Conservation (phyloP, 768 basidiomycete species). For the Tephrocybe rancida region DNA sequence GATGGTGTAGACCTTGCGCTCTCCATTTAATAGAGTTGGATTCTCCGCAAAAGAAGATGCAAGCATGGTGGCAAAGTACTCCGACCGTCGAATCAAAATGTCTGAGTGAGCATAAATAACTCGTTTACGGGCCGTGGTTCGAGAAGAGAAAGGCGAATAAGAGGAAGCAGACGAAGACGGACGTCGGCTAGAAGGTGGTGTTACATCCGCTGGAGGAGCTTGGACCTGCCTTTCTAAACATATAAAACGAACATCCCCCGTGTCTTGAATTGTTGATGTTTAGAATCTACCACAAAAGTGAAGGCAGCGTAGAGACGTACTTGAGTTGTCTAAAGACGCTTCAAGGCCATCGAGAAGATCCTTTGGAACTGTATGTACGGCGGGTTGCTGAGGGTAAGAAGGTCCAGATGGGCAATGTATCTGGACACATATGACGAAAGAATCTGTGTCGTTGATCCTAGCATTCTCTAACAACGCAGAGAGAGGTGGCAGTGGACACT, state of each 20-base stretch:
- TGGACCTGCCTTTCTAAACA: slow-evolving; percentile 57
- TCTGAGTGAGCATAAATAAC: slow-evolving; percentile 80
- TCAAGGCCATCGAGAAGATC: slow-evolving; percentile 71
- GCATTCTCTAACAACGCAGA: slow-evolving; percentile 62
- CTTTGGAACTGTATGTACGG: slow-evolving; percentile 63
- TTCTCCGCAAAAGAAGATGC: slow-evolving; percentile 72
- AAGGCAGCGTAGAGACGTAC: slow-evolving; percentile 44
- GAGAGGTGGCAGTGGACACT: slow-evolving; percentile 64
- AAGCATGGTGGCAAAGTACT: slow-evolving; percentile 79
- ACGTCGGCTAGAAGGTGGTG: slow-evolving; percentile 32
- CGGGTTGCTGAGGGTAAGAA: slow-evolving; percentile 67
- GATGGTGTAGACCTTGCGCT: slow-evolving; percentile 62
- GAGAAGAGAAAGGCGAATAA: slow-evolving; percentile 40
- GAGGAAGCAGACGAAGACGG: slow-evolving; percentile 47
- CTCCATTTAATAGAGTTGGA: slow-evolving; percentile 36
- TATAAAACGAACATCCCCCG: slow-evolving; percentile 77
- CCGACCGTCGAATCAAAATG: slow-evolving; percentile 71
- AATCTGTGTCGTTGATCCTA: slow-evolving; percentile 61
- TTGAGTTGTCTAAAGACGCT: slow-evolving; percentile 71
- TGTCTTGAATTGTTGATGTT: slow-evolving; percentile 41
- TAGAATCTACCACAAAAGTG: not conserved
- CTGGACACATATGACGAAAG: slow-evolving; percentile 74
- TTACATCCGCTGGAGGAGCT: slow-evolving; percentile 26
- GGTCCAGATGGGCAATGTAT: slow-evolving; percentile 64
- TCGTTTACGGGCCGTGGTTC: slow-evolving; percentile 66